phyloP scores from a whole-genome alignment of 2,329 filamentous ascomycete species.

The Emergomyces pasteurianus region DNA sequence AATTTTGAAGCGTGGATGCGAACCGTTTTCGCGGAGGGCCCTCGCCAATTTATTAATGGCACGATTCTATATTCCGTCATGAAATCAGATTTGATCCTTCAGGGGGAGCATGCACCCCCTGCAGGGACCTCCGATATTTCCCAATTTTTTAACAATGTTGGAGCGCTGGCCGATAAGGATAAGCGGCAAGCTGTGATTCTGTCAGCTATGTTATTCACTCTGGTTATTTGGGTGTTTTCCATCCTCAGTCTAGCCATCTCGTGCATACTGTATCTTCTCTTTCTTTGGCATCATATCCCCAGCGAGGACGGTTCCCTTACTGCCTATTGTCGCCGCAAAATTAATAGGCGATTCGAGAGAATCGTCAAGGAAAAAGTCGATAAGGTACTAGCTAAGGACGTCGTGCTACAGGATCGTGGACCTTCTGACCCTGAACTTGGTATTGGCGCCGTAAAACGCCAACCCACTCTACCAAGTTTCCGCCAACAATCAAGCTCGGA shows the following conservation, averaged over 20 bases:
- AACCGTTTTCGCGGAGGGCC: conserved; percentile 80
- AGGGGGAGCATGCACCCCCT: conserved; percentile 38
- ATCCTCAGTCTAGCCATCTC: conserved; percentile 62
- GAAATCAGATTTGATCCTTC: conserved; percentile 57
- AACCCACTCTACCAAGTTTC: conserved; percentile 51
- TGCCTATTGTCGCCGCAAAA: conserved; percentile 82
- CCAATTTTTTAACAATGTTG: conserved; percentile 75
- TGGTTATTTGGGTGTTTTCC: conserved; percentile 79
- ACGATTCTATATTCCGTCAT: conserved; percentile 81
- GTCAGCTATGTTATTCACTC: conserved; percentile 82
- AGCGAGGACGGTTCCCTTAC: conserved; percentile 65
- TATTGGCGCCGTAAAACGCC: conserved; percentile 17
- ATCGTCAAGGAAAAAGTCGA: conserved; percentile 83
- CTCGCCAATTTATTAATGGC: conserved; percentile 81
- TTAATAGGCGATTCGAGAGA: conserved; percentile 70
- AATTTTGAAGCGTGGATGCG: conserved; percentile 73
- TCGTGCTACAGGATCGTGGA: conserved; percentile 43
- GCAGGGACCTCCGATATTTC: conserved; percentile 53
- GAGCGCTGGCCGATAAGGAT: conserved; percentile 58
- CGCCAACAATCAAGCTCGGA: conserved; percentile 17
- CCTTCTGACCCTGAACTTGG: conserved; percentile 27
- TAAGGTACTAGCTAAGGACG: conserved; percentile 72
- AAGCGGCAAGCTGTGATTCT: conserved; percentile 71
- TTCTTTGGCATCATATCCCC: conserved; percentile 87
- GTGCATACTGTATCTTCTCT: conserved; percentile 68